Percentiles rank a stretch among this genome's conserved stretches.
Evolutionary conservation across 2,329 filamentous ascomycete genomes (phyloP).

Genomic region (Scedosporium aurantiacum): DNA sequence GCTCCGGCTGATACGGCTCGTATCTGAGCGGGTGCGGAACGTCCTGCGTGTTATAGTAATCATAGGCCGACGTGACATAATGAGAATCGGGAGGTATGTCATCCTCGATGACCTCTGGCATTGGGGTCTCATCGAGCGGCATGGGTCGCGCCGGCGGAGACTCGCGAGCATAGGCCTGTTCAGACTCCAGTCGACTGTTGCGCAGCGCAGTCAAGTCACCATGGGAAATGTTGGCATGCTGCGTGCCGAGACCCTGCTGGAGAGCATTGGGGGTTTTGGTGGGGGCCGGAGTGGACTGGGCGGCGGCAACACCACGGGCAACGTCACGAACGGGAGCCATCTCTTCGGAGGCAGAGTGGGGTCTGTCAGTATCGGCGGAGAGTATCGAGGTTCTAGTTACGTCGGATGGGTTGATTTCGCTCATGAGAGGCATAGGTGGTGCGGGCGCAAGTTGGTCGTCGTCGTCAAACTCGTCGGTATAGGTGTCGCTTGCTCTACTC

Average conservation of each 20-base stretch:
- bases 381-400: conserved; percentile 79
- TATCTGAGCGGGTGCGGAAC: conserved; percentile 55
- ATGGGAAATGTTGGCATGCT: conserved; percentile 53
- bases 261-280: conserved; percentile 42
- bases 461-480: conserved; percentile 40
- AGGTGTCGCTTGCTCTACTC: conserved; percentile 32
- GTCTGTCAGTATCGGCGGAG: conserved; percentile 66
- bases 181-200: conserved; percentile 22
- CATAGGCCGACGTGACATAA: conserved; percentile 29
- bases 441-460: conserved; percentile 43
- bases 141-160: background rate
- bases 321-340: conserved; percentile 52
- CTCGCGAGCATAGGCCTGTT: background rate
- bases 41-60: conserved; percentile 48
- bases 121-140: conserved; percentile 9
- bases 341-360: conserved; percentile 56
- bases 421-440: conserved; percentile 80
- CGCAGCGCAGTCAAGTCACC: conserved; percentile 46
- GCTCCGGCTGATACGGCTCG: conserved; percentile 56
- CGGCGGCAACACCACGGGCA: conserved; percentile 48
- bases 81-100: conserved; percentile 29
- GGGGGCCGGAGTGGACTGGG: conserved; percentile 51
- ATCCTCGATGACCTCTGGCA: conserved; percentile 5
- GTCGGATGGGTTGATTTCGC: conserved; percentile 76
- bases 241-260: conserved; percentile 53